A percentile compares a stretch with the other conserved stretches of the same genome.
These are phyloP conservation scores for Chenopodium berlandieri DNA, from an alignment of 148 eudicot species.

Conservation along the genomic window DNA sequence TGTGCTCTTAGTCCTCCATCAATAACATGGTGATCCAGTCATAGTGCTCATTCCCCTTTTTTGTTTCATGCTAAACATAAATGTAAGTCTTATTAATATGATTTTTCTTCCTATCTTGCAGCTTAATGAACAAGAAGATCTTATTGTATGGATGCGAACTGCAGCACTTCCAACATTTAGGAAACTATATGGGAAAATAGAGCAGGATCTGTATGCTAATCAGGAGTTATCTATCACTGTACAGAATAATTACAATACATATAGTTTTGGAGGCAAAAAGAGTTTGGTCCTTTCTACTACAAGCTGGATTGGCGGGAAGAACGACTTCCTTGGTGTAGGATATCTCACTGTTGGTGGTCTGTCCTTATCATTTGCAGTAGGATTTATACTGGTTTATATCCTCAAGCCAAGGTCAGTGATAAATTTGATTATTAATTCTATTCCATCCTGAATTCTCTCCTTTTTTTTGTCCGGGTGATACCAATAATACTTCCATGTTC, in stretches of 20 bases:
- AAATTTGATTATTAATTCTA: neutral
- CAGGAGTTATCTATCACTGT: constrained; percentile 48
- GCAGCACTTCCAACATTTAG: constrained; percentile 86
- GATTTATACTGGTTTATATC: constrained; percentile 53
- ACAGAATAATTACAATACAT: constrained; percentile 82
- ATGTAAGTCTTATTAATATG: neutral
- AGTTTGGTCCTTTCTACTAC: constrained; percentile 79
- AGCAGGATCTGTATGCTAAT: constrained; percentile 56
- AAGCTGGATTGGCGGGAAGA: constrained; percentile 90
- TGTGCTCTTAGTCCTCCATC: neutral
- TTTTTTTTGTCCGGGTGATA: neutral
- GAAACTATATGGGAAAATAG: constrained; percentile 86
- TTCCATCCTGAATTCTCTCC: neutral
- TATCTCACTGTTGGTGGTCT: constrained; percentile 70
- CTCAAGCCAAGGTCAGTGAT: constrained; percentile 69
- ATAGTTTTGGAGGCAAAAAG: constrained; percentile 74
- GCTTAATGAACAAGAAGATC: constrained; percentile 85
- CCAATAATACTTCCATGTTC: neutral
- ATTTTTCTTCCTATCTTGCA: constrained; percentile 28
- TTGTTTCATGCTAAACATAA: neutral
- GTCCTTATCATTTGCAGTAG: constrained; percentile 52
- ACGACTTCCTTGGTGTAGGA: constrained; percentile 62
- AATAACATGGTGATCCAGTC: neutral
- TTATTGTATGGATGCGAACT: constrained; percentile 98
- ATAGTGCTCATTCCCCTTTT: neutral